Percentiles rank a stretch among this genome's conserved stretches.
phyloP scores from a whole-genome alignment of 805 yeast genomes.

The Candida broadrunensis region DNA sequence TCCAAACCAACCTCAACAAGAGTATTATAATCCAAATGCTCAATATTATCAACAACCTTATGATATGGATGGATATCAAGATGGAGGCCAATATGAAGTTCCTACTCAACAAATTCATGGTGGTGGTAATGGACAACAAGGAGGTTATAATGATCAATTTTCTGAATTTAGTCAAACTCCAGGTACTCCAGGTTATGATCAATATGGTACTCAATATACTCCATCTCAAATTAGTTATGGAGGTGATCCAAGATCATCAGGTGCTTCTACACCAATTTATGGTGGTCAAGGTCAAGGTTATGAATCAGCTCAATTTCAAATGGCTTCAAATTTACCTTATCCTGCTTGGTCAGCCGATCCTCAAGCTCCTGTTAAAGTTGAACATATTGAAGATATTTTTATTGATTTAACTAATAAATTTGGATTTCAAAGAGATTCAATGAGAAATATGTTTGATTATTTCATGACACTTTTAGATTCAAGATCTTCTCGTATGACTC shows the following conservation, averaged over 20 bases:
- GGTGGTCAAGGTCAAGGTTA: conserved; percentile 61
- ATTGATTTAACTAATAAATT: conserved; percentile 79
- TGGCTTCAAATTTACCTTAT: conserved; percentile 86
- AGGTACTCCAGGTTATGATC: conserved; percentile 69
- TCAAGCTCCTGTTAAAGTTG: conserved; percentile 76
- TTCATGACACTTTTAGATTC: conserved; percentile 83
- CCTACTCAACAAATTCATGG: conserved; percentile 42
- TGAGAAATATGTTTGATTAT: conserved; percentile 89
- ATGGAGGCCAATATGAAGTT: conserved; percentile 25
- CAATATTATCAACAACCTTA: conserved; percentile 51
- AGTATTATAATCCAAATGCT: conserved; percentile 48
- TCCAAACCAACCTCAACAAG: conserved; percentile 32
- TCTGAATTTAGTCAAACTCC: conserved; percentile 54
- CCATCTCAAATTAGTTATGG: conserved; percentile 88
- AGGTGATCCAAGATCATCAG: conserved; percentile 75
- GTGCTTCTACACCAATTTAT: conserved; percentile 92
- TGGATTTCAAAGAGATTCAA: conserved; percentile 89
- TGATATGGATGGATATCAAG: conserved; percentile 47
- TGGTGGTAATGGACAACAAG: conserved; percentile 12
- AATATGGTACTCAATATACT: conserved; percentile 68
- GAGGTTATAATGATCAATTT: conserved; percentile 52
- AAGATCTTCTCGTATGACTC: conserved; percentile 84
- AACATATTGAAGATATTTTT: conserved; percentile 83
- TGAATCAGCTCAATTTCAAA: conserved; percentile 62
- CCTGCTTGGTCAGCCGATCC: conserved; percentile 99